Conservation (phyloP, 2,329 filamentous ascomycete species). For the Aspergillus caelatus region DNA sequence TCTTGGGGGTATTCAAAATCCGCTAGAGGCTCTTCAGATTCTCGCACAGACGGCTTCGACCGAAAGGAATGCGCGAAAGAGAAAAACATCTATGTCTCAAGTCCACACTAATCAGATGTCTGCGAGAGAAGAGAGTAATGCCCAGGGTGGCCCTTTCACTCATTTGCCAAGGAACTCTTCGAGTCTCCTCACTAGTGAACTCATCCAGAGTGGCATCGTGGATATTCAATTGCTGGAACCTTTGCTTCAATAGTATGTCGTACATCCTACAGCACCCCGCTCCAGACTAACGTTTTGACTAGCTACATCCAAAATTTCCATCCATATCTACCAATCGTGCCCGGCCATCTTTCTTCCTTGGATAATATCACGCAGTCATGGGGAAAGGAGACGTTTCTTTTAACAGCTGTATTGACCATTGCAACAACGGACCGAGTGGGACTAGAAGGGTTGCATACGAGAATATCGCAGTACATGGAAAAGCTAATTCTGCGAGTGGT, state of each 20-base stretch:
- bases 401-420: conserved; percentile 18
- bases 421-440: conserved; percentile 14
- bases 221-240: neutral
- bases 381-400: conserved; percentile 14
- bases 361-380: neutral
- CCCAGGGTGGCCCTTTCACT: neutral
- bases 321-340: conserved; percentile 14
- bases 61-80: neutral
- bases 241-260: neutral
- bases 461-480: conserved; percentile 10
- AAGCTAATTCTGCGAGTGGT: conserved; percentile 16
- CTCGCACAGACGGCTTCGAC: conserved; percentile 5
- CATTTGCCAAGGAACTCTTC: neutral
- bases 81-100: neutral
- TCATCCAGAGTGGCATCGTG: neutral
- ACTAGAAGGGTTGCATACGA: conserved; percentile 1
- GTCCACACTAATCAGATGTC: neutral
- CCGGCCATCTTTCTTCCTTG: neutral
- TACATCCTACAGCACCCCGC: too few relatives aligned
- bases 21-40: conserved; percentile 10
- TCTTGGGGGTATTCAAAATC: conserved; percentile 4
- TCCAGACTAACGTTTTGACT: neutral
- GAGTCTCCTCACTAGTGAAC: neutral
- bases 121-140: neutral
- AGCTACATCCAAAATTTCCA: conserved; percentile 8